A percentile compares a stretch with the other conserved stretches of the same genome.
These are phyloP conservation scores for Waitea zeae DNA, from an alignment of 1,284 basidiomycete species.

Conservation along the genomic window DNA sequence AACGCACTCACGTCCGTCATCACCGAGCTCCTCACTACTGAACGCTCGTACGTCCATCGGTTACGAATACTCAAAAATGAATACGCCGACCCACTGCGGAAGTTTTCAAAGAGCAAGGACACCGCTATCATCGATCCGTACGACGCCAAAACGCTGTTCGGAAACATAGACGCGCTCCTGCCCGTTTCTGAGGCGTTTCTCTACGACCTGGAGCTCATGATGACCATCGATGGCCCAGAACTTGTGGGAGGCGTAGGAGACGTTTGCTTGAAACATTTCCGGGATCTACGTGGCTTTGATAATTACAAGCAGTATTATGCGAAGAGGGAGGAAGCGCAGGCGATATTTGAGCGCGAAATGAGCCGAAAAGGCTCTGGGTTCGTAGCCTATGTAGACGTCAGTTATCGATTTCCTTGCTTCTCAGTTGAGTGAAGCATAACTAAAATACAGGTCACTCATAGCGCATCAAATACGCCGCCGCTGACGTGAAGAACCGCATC, in stretches of 20 bases:
- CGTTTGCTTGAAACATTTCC: slow-evolving; percentile 74
- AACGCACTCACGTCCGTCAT: slow-evolving; percentile 50
- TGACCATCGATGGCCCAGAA: slow-evolving; percentile 33
- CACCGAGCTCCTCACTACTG: slow-evolving; percentile 63
- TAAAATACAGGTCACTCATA: slow-evolving; percentile 13
- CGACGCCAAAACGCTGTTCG: slow-evolving; percentile 85
- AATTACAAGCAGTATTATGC: slow-evolving; percentile 84
- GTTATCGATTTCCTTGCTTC: slow-evolving; percentile 14
- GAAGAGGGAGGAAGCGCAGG: slow-evolving; percentile 87
- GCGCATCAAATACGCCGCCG: slow-evolving; percentile 80
- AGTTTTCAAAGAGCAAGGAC: slow-evolving; percentile 70
- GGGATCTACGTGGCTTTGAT: slow-evolving; percentile 67
- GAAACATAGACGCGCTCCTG: slow-evolving; percentile 81
- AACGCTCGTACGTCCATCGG: slow-evolving; percentile 62
- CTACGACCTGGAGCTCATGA: slow-evolving; percentile 68
- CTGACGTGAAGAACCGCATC: slow-evolving; percentile 69
- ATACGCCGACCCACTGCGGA: slow-evolving; percentile 83
- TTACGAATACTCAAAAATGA: slow-evolving; percentile 58
- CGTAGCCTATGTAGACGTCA: slow-evolving; percentile 70
- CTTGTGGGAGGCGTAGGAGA: too few relatives aligned
- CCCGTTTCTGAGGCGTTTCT: slow-evolving; percentile 82
- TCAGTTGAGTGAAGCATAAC: too few relatives aligned
- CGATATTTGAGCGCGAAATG: slow-evolving; percentile 73
- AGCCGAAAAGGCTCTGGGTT: slow-evolving; percentile 65
- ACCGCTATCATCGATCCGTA: slow-evolving; percentile 79